These are phyloP conservation scores for Capsicum rhomboideum DNA, from an alignment of 257 asterid genomes.

Conservation along the genomic window DNA sequence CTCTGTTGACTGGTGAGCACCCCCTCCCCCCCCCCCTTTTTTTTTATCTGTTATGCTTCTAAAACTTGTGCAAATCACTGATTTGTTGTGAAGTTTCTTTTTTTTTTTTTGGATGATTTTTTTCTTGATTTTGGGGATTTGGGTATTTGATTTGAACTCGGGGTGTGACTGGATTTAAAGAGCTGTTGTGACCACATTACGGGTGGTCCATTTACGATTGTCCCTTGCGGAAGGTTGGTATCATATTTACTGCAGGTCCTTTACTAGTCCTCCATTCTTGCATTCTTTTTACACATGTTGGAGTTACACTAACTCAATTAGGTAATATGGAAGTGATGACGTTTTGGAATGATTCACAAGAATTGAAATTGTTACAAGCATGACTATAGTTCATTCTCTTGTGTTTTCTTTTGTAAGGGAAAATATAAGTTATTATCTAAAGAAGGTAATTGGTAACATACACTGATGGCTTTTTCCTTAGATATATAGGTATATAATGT, in stretches of 20 bases:
- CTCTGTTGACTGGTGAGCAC: no score
- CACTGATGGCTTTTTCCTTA: not conserved
- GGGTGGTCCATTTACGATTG: no score
- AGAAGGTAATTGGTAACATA: not conserved
- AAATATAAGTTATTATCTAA: not conserved
- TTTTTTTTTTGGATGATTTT: no score
- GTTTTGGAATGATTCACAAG: not conserved
- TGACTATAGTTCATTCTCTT: not conserved
- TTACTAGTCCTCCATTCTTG: not conserved
- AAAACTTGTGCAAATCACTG: no score
- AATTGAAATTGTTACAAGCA: not conserved
- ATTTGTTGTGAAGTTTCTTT: no score
- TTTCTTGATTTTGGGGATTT: no score
- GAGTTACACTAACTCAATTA: not conserved
- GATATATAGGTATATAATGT: not conserved
- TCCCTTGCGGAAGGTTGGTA: conserved; percentile 17
- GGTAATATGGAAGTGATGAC: not conserved
- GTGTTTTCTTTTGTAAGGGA: not conserved
- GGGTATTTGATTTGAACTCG: no score
- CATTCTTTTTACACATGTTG: not conserved
- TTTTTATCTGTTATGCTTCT: no score
- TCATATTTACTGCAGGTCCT: conserved; percentile 12
- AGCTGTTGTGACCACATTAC: no score
- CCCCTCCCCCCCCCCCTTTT: no score
- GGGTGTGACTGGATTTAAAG: no score